Base-by-base conservation (phyloP, 2,329 filamentous ascomycete genomes). In the Venturia oleaginea region DNA sequence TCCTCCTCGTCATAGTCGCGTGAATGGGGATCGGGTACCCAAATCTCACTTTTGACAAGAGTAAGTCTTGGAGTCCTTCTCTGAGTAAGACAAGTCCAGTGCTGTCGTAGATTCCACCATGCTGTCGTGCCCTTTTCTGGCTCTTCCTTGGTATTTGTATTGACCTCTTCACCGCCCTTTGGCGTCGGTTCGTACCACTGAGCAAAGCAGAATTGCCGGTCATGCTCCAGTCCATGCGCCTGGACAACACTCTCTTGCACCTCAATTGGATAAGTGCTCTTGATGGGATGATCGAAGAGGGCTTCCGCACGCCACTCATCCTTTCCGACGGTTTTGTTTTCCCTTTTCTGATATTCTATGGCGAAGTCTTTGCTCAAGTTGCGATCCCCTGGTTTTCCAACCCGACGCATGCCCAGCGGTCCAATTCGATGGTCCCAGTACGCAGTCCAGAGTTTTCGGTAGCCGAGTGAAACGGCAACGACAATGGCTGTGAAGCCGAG, bases 201-300 rank as follows among this genome's bases (percentile, higher is more conserved):
- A 1, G 89, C 91, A 72, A 97, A 90, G 59, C 86, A 88, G 78
- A 92, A 96, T 69, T 93, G 84, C 6, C 91, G 85, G 75, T 97
- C 92, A 74, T 88, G 89, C 72, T 88, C 83, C 65, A 96, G 64
- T 1, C 92, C 91, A 2, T 84, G 84, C 6, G 84, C 78, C 57
- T 90, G 76, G 19, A 94, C 81, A 63, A 84, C 82, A 66, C 84
- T 84, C 66, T 81, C 77, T 62, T 83, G 77, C 59, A 96, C 75
- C 76, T 94, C 90, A 64, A 96, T 85, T 34, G 88, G 89, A 64
- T 79, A 80, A 73, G 91, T 96, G 65, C 89, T 91, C 77, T 95
- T 93, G 73, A 96, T 77, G 0, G 92, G 92, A 74, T 94, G 93
- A 66, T 92, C 83, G 77, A 86, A 87, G 62, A 96, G 79, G 64